These are phyloP conservation scores for Lophiotrema nucula DNA, from an alignment of 495 filamentous ascomycete species.

Conservation along the genomic window DNA sequence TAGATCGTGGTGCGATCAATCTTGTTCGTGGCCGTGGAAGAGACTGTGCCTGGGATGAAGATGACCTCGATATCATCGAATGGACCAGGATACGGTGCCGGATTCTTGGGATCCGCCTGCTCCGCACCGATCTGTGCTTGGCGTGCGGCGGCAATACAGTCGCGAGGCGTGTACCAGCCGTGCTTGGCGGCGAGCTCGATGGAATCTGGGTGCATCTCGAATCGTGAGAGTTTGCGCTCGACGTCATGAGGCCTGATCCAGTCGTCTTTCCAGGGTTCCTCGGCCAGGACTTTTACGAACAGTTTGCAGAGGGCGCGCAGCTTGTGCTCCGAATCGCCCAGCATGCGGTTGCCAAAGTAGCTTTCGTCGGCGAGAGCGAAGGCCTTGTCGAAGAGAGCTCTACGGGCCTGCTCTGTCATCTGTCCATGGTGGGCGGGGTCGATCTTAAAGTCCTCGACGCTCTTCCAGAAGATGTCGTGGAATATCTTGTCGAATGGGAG, in stretches of 20 bases:
- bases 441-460: constrained; percentile 6
- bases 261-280: constrained; percentile 31
- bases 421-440: constrained; percentile 5
- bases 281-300: constrained; percentile 29
- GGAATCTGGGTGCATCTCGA: constrained; percentile 27
- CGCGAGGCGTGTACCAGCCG: constrained; percentile 14
- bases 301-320: constrained; percentile 29
- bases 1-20: constrained; percentile 29
- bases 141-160: constrained; percentile 26
- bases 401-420: constrained; percentile 16
- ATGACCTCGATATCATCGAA: constrained; percentile 34
- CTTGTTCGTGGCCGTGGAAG: constrained; percentile 27
- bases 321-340: constrained; percentile 21
- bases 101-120: background rate
- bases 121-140: background rate
- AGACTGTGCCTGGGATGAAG: constrained; percentile 32
- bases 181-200: constrained; percentile 15
- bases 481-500: constrained; percentile 27
- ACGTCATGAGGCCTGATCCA: constrained; percentile 32
- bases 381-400: constrained; percentile 16
- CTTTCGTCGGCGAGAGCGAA: constrained; percentile 9
- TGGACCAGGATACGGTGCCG: constrained; percentile 8
- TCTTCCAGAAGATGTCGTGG: constrained; percentile 14
- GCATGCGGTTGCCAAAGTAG: constrained; percentile 16
- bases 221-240: constrained; percentile 31